phyloP scores from a whole-genome alignment of 352 stramenopile species.

The Phytopythium aichiense region DNA sequence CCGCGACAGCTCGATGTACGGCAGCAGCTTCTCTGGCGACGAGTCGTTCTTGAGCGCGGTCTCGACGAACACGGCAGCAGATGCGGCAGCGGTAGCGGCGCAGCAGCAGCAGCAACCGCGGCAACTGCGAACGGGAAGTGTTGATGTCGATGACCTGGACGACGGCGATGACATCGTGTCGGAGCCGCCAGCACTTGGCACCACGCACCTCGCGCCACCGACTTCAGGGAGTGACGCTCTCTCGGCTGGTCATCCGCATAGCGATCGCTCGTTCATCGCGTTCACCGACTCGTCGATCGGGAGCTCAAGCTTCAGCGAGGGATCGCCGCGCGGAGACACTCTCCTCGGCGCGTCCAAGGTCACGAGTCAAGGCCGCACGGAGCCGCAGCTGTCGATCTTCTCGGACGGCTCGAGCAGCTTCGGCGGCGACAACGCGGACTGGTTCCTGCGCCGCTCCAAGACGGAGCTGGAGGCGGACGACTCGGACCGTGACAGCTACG shows the following conservation, averaged over 20 bases:
- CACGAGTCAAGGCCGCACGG: neutral
- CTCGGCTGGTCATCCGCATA: conserved; percentile 12
- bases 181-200: conserved; percentile 8
- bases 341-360: neutral
- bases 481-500: conserved; percentile 18
- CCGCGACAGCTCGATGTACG: conserved; percentile 15
- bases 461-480: conserved; percentile 35
- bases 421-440: conserved; percentile 30
- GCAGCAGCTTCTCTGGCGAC: conserved; percentile 8
- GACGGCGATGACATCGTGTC: conserved; percentile 19
- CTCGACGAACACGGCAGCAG: conserved; percentile 3
- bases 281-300: conserved; percentile 33
- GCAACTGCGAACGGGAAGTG: conserved; percentile 26
- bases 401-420: conserved; percentile 39
- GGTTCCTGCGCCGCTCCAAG: conserved; percentile 43
- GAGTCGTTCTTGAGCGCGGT: conserved; percentile 4
- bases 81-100: neutral
- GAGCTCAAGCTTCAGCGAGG: conserved; percentile 7
- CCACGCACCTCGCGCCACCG: conserved; percentile 6
- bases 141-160: conserved; percentile 32
- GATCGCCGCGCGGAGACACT: neutral
- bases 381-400: conserved; percentile 37
- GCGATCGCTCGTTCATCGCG: conserved; percentile 35
- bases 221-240: neutral
- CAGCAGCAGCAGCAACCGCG: conserved; percentile 7